A percentile compares a stretch with the other conserved stretches of the same genome.
phyloP scores from a whole-genome alignment of 805 yeast species.

The Candida boidinii region DNA sequence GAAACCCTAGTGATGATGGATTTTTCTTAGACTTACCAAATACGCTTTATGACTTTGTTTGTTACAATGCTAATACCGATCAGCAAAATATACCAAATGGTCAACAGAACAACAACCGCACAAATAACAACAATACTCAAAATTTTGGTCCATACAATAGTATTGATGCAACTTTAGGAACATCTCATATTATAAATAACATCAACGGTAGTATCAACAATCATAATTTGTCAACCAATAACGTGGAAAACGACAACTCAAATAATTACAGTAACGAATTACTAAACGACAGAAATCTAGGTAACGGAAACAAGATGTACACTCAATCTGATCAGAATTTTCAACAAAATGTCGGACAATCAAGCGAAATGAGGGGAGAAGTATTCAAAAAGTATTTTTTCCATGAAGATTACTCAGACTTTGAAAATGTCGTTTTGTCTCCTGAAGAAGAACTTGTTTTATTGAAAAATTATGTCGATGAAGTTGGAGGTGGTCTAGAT shows the following conservation, averaged over 20 bases:
- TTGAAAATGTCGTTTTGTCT: constrained; percentile 6
- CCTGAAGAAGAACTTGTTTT: constrained; percentile 19
- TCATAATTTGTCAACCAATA: constrained; percentile 8
- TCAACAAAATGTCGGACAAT: background rate
- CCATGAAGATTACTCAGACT: constrained; percentile 12
- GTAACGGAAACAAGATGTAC: too few relatives aligned
- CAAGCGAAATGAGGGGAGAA: constrained; percentile 5
- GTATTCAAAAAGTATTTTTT: constrained; percentile 13
- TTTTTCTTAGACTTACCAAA: constrained; percentile 20
- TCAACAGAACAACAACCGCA: too few relatives aligned
- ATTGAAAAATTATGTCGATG: constrained; percentile 25
- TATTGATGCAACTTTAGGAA: too few relatives aligned
- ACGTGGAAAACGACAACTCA: too few relatives aligned
- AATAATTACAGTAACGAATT: too few relatives aligned
- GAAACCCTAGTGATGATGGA: constrained; percentile 4
- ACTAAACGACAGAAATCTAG: too few relatives aligned
- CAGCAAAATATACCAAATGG: too few relatives aligned
- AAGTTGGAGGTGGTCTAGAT: constrained; percentile 31
- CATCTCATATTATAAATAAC: constrained; percentile 10
- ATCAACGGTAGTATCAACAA: constrained; percentile 4
- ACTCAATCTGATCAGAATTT: too few relatives aligned
- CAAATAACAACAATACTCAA: too few relatives aligned
- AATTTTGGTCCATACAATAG: too few relatives aligned
- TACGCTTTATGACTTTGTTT: constrained; percentile 31
- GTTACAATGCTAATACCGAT: constrained; percentile 30